Conservation (phyloP, 164 flowering plant genomes). For the Magnolia sinica region DNA sequence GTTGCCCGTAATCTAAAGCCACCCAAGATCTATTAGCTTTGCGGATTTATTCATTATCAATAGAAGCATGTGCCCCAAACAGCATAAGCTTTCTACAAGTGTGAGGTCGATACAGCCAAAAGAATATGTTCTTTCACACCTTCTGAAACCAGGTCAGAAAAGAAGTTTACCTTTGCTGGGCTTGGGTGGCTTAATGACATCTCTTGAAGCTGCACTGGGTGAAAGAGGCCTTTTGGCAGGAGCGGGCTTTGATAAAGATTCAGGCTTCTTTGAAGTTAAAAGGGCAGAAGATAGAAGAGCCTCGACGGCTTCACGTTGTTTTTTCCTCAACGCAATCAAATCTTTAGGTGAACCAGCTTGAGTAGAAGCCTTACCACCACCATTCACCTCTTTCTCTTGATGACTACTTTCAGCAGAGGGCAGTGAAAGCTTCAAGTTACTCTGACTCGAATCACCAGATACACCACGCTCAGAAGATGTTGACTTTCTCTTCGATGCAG, state of each 20-base stretch:
- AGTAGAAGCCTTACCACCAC: constrained; percentile 17
- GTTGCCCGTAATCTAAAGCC: neutral
- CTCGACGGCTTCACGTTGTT: constrained; percentile 84
- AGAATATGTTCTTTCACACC: neutral
- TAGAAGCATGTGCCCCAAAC: neutral
- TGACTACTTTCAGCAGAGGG: constrained; percentile 18
- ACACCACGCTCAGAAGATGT: constrained; percentile 17
- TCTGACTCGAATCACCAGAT: constrained; percentile 8
- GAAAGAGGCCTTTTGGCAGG: constrained; percentile 41
- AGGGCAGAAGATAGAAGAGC: constrained; percentile 76
- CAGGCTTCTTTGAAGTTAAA: constrained; percentile 66
- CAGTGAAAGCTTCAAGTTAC: constrained; percentile 14
- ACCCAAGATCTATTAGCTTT: neutral
- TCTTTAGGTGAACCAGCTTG: constrained; percentile 25
- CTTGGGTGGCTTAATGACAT: constrained; percentile 38
- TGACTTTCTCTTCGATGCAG: constrained; percentile 7
- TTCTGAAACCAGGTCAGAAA: neutral
- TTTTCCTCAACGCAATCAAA: constrained; percentile 47
- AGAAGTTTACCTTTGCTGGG: constrained; percentile 37
- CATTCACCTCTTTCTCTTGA: constrained; percentile 18
- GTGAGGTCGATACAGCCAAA: neutral
- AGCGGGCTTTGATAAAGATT: constrained; percentile 29
- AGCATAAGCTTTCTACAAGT: neutral
- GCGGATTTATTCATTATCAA: neutral
- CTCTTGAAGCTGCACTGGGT: constrained; percentile 21